Evolutionary conservation across 768 basidiomycete species (phyloP), one percentile per base, ranked within the genome.

Genomic region (Mycena latifolia): DNA sequence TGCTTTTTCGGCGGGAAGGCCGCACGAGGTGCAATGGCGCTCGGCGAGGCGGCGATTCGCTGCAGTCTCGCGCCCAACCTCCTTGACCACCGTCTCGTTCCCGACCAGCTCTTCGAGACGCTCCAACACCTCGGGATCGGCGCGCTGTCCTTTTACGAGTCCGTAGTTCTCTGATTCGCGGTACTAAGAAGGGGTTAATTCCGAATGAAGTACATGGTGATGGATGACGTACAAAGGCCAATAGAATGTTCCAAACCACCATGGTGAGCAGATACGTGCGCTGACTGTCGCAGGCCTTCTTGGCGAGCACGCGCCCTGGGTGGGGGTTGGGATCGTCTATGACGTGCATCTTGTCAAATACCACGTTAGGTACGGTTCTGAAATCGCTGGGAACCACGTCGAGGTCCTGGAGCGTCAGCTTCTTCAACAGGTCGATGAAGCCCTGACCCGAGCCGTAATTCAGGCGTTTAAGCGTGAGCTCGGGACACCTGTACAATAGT

Each of bases 161-260:
- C 70, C 70, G 51, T 69, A 69, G 7, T 22, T 41, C 28, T 71
- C 64, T 18, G 55, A 62, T 28, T 69, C 70, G 6, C 50, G 57
- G 43, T 69, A 71, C 70, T 71, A 35, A 35, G 14, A 35, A 35
- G 6, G 14, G 14, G 33, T 35, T 14, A 35, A 14, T 14, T 18
- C 12, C 22, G 17, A n/a, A n/a, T 29, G 62, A 48, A 41, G 47
- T 17, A 46, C 22, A 24, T 11, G 28, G 18, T 4, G 46, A 28
- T 14, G 43, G 25, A 28, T 7, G 1, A 37, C 65, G 29, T 31
- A 71, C 71, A 25, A 71, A 69, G 8, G 71, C 71, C 20, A 71
- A 52, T 4, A 71, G 59, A 27, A 59, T 55, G 17, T 63, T 69
- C 67, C 70, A 71, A 1, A 71, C 67, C 5, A 69, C 61, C 55